A percentile compares a stretch with the other conserved stretches of the same genome.
Evolutionary conservation across 2,329 filamentous ascomycete genomes (phyloP).

Genomic region (Westerdykella ornata): DNA sequence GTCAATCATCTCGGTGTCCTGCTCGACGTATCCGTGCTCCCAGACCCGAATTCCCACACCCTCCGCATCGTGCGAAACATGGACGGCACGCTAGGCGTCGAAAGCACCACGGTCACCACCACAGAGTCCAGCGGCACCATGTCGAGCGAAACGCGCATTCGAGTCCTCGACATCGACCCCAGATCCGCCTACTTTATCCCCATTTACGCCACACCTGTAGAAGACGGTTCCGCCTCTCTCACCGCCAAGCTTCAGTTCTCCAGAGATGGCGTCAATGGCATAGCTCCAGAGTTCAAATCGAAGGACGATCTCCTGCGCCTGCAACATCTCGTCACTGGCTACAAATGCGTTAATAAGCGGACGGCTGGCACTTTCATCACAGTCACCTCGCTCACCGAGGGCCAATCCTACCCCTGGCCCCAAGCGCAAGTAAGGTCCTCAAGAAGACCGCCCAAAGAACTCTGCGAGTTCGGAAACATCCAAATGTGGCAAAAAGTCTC

Average conservation of each 20-base stretch:
- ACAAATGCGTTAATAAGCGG: conserved; percentile 5
- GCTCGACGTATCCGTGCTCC: conserved; percentile 3
- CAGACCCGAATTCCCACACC: conserved; percentile 5
- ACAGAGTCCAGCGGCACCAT: conserved; percentile 1
- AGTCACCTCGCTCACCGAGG: conserved; percentile 2
- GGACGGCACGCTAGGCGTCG: conserved; percentile 7
- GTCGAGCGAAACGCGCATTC: conserved; percentile 1
- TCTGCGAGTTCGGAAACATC: conserved; percentile 5
- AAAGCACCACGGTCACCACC: conserved; percentile 4
- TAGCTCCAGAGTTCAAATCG: conserved; percentile 6
- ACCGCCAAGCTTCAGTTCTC: conserved; percentile 5
- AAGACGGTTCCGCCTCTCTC: background rate
- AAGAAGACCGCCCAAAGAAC: background rate
- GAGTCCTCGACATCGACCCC: conserved; percentile 7
- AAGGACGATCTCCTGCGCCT: conserved; percentile 2
- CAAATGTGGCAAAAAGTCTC: conserved; percentile 9
- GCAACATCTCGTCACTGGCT: conserved; percentile 9
- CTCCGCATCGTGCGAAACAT: conserved; percentile 7
- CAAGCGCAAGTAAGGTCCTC: background rate
- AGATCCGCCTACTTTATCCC: conserved; percentile 5
- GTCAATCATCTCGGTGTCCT: conserved; percentile 2
- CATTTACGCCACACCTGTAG: conserved; percentile 6
- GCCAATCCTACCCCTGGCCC: conserved; percentile 2
- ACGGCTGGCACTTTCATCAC: background rate
- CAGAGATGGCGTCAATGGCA: conserved; percentile 4